Percentiles rank a stretch among this genome's conserved stretches.
These are phyloP conservation scores for Wickerhamiella azyma DNA, from an alignment of 805 yeast species.

Conservation along the genomic window DNA sequence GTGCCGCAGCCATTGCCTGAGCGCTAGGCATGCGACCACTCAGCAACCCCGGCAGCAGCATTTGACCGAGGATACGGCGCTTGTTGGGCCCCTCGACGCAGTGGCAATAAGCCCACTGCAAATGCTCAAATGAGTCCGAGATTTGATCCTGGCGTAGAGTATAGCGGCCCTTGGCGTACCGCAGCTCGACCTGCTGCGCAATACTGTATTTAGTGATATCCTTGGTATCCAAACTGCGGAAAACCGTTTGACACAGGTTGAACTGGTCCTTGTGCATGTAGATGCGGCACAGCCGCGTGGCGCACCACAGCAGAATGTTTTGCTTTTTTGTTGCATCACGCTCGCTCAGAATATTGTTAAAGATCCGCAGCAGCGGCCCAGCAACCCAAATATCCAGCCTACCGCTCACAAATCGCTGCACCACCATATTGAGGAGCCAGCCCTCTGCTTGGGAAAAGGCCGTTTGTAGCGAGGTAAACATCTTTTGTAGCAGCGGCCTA, in stretches of 20 bases:
- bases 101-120: slow-evolving; percentile 39
- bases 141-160: slow-evolving; percentile 12
- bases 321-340: slow-evolving; percentile 28
- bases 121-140: slow-evolving; percentile 26
- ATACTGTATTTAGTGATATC: slow-evolving; percentile 11
- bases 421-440: slow-evolving; percentile 15
- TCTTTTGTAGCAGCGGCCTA: slow-evolving; percentile 38
- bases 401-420: slow-evolving; percentile 10
- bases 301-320: slow-evolving; percentile 38
- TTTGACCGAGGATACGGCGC: slow-evolving; percentile 32
- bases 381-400: slow-evolving; percentile 32
- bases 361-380: slow-evolving; percentile 40
- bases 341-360: slow-evolving; percentile 46
- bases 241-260: slow-evolving; percentile 46
- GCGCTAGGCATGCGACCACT: slow-evolving; percentile 38
- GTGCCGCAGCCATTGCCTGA: slow-evolving; percentile 15
- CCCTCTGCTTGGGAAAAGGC: slow-evolving; percentile 27
- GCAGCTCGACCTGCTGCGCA: slow-evolving; percentile 20
- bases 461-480: slow-evolving; percentile 30
- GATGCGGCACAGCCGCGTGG: slow-evolving; percentile 39
- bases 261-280: slow-evolving; percentile 33
- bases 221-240: slow-evolving; percentile 59
- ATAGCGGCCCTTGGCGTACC: slow-evolving; percentile 27
- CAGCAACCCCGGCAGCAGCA: slow-evolving; percentile 40
- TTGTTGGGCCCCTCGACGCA: slow-evolving; percentile 29